Evolutionary conservation across 306 rosid genomes (phyloP), one percentile per base, ranked within the genome.

Genomic region (Parietaria judaica): DNA sequence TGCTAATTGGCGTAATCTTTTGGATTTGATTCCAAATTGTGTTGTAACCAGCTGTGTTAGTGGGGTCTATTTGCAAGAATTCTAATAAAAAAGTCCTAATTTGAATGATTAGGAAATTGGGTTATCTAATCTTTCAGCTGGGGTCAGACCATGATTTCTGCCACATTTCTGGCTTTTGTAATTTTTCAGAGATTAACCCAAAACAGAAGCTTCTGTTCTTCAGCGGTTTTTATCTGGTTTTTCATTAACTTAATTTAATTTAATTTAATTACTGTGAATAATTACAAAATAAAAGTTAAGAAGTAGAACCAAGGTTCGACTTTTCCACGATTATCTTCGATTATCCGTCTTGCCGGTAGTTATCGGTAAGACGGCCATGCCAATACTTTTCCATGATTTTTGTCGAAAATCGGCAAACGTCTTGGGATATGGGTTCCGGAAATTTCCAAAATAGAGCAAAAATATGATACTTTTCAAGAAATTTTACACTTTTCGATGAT

Each of bases 1-100:
- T 59, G 70, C 72, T 74, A 73, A 81, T 76, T 80, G 45, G 56
- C 60, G 63, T 59, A 88, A 88, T 83, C 84, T 81, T 72, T 54
- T 76, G 71, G 89, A 83, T 85, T 58, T 86, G 85, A 82, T 84
- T 82, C 75, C 81, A 64, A 68, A 65, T 73, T 66, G 72, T 73
- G 95, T 83, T 84, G 96, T 78, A 84, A 92, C 83, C 95, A 92
- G 98, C 98, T 92, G 98, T 82, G 65, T 77, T 68, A 70, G 84
- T 90, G 80, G 89, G 84, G 86, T 71, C 72, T 68, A 70, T 51
- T 63, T 57, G 66, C 66, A 65, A 23, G 31, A 23, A 23, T 23
- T 55, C 38, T 17, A 16, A 54, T 11, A 55, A 56, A 49, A 68
- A 80, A 85, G 76, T 83, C 82, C 81, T 79, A 76, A 83, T 79